phyloP scores from a whole-genome alignment of 306 rosid genomes.

The Neltuma alba region DNA sequence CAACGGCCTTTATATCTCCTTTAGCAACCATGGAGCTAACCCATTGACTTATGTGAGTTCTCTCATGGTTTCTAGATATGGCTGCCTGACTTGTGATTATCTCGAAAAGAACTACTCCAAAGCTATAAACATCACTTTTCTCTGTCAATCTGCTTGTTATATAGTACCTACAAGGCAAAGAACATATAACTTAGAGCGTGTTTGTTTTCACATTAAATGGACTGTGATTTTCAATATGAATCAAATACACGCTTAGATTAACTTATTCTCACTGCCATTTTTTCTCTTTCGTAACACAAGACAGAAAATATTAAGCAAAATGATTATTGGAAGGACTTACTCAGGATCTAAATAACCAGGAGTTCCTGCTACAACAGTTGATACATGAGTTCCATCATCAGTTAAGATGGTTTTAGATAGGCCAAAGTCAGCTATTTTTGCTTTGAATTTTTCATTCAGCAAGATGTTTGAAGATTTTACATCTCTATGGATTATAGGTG shows the following conservation, averaged over 20 bases:
- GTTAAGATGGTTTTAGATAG: conserved; percentile 38
- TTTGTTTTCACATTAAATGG: not conserved
- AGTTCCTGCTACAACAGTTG: conserved; percentile 48
- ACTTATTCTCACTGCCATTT: too few species aligned
- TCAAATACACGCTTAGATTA: too few species aligned
- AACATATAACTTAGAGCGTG: not conserved
- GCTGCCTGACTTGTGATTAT: conserved; percentile 50
- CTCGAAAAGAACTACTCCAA: conserved; percentile 57
- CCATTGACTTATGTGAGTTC: conserved; percentile 45
- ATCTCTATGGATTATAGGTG: conserved; percentile 53
- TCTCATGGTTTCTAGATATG: conserved; percentile 29
- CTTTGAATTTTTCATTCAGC: conserved; percentile 44
- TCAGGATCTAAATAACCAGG: conserved; percentile 47
- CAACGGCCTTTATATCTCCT: conserved; percentile 43
- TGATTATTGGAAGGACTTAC: conserved; percentile 29
- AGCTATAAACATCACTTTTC: conserved; percentile 66
- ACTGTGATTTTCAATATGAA: too few species aligned
- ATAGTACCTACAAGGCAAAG: conserved; percentile 35
- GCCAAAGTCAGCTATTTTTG: conserved; percentile 52
- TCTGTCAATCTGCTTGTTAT: conserved; percentile 47
- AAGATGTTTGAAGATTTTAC: conserved; percentile 53
- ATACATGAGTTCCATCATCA: conserved; percentile 30
- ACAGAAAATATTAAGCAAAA: not conserved
- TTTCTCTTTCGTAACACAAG: not conserved
- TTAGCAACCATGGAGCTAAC: conserved; percentile 39